phyloP scores from a whole-genome alignment of 192 early-diverging fungal genomes.

The Spinellus fusiger region DNA sequence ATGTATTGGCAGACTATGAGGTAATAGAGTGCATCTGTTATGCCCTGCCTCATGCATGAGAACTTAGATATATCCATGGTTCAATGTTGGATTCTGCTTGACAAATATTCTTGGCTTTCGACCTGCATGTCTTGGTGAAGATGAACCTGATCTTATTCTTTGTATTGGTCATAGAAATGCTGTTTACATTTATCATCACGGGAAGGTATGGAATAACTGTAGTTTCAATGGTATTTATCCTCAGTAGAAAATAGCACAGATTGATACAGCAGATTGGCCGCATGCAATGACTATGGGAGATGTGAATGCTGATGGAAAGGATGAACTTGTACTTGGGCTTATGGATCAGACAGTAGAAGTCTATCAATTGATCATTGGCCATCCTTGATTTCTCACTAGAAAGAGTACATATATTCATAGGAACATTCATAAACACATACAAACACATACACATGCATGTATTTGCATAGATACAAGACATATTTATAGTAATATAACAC shows the following conservation, averaged over 20 bases:
- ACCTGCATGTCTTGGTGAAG: conserved; percentile 10
- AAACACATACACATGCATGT: too few relatives aligned
- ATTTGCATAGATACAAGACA: too few relatives aligned
- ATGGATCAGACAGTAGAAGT: conserved; percentile 30
- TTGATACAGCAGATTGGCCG: conserved; percentile 28
- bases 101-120: conserved; percentile 17
- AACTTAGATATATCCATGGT: conserved; percentile 22
- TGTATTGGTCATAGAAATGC: conserved; percentile 31
- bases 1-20: conserved; percentile 26
- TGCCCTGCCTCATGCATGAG: neutral
- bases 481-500: too few relatives aligned
- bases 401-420: too few relatives aligned
- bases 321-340: conserved; percentile 32
- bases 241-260: conserved; percentile 16
- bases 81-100: conserved; percentile 21
- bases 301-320: conserved; percentile 29
- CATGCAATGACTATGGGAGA: conserved; percentile 28
- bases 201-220: conserved; percentile 12
- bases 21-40: conserved; percentile 5
- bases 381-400: too few relatives aligned
- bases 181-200: conserved; percentile 27
- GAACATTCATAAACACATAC: too few relatives aligned
- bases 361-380: conserved; percentile 18
- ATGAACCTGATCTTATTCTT: conserved; percentile 26
- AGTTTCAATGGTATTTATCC: too few relatives aligned